Conservation (phyloP, 306 rosid genomes). For the Carpinus viminea region DNA sequence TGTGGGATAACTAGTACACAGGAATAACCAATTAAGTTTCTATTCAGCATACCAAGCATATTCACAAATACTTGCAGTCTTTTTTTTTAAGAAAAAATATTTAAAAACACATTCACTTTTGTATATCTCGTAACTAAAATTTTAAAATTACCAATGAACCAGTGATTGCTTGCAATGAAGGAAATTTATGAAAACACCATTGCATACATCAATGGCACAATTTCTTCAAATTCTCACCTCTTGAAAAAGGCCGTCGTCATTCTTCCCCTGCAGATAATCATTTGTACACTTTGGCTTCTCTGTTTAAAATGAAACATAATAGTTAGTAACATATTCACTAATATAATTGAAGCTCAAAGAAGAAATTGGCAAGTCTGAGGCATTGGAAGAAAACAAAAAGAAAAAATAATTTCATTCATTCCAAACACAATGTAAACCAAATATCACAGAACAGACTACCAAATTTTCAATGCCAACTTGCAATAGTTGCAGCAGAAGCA, state of each 20-base stretch:
- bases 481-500: not conserved
- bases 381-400: not conserved
- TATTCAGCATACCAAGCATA: too few relatives aligned
- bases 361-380: not conserved
- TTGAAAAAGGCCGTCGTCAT: constrained; percentile 50
- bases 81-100: not conserved
- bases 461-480: not conserved
- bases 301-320: constrained; percentile 23
- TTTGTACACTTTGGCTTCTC: constrained; percentile 60
- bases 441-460: not conserved
- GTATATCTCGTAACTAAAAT: not conserved
- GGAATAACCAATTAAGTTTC: too few relatives aligned
- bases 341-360: not conserved
- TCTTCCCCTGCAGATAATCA: constrained; percentile 54
- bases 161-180: not conserved
- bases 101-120: not conserved
- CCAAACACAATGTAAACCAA: not conserved
- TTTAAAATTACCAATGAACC: not conserved
- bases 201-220: not conserved
- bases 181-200: not conserved
- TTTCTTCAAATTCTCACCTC: constrained; percentile 56
- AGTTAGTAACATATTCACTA: not conserved
- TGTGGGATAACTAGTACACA: not conserved
- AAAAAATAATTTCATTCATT: not conserved
- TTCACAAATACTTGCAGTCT: not conserved